Percentiles rank a stretch among this genome's conserved stretches.
These are phyloP conservation scores for Yarrowia sp. DNA, from an alignment of 805 yeast species.

Conservation along the genomic window DNA sequence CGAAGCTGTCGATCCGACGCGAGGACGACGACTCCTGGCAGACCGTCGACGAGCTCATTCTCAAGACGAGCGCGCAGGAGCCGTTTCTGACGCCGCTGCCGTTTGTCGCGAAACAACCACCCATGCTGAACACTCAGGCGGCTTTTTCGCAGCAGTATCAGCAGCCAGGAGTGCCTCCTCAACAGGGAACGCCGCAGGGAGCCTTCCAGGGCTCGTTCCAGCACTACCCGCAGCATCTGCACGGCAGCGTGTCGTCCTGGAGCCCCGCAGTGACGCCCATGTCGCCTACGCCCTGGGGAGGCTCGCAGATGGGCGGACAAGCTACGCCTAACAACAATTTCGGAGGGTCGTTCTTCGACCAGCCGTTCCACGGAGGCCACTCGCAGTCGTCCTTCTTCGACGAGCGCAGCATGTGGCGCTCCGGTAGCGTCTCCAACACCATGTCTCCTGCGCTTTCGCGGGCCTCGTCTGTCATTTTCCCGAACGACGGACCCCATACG, in stretches of 20 bases:
- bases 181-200: neutral
- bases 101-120: conserved; percentile 10
- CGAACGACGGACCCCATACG: conserved; percentile 9
- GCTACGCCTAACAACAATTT: conserved; percentile 11
- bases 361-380: conserved; percentile 18
- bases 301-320: conserved; percentile 18
- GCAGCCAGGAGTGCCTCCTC: conserved; percentile 3
- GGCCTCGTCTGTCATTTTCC: conserved; percentile 20
- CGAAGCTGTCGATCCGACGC: conserved; percentile 56
- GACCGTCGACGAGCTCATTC: conserved; percentile 54
- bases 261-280: conserved; percentile 15
- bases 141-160: conserved; percentile 10
- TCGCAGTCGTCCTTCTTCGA: conserved; percentile 25
- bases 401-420: conserved; percentile 21
- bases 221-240: conserved; percentile 16
- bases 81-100: conserved; percentile 59
- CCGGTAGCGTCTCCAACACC: conserved; percentile 6
- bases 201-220: conserved; percentile 16
- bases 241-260: conserved; percentile 13
- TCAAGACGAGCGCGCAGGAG: conserved; percentile 46
- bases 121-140: neutral
- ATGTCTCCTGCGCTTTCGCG: conserved; percentile 22
- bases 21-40: conserved; percentile 52
- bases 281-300: conserved; percentile 26
- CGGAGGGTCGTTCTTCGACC: conserved; percentile 11